Evolutionary conservation across 768 basidiomycete genomes (phyloP).

Genomic region (Suillus subluteus): DNA sequence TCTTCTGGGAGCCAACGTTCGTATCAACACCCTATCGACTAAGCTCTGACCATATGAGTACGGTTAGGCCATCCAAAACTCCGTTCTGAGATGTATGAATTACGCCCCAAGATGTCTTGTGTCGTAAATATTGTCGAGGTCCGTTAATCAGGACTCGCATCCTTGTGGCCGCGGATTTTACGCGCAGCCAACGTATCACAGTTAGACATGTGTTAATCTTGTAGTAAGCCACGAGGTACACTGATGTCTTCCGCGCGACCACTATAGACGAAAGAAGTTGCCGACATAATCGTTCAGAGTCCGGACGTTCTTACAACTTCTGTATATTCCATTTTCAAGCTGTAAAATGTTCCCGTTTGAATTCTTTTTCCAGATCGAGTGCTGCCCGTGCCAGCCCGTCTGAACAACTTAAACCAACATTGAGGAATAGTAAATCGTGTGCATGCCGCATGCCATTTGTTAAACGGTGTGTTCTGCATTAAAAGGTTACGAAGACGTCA

Average conservation of each 20-base stretch:
- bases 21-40: background rate
- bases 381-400: background rate
- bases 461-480: background rate
- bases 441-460: background rate
- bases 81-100: constrained; percentile 6
- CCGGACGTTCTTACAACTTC: constrained; percentile 4
- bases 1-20: background rate
- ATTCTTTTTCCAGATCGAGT: constrained; percentile 1
- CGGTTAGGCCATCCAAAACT: constrained; percentile 12
- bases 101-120: constrained; percentile 11
- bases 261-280: constrained; percentile 15
- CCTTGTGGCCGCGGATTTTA: constrained; percentile 28
- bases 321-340: constrained; percentile 2
- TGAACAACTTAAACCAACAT: too few relatives aligned
- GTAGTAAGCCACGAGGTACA: constrained; percentile 14
- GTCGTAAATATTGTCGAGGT: background rate
- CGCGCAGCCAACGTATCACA: constrained; percentile 16
- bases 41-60: background rate
- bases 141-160: constrained; percentile 17
- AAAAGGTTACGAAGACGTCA: background rate
- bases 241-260: constrained; percentile 12
- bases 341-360: background rate
- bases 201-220: constrained; percentile 10
- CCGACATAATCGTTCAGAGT: constrained; percentile 15
- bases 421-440: background rate